Evolutionary conservation across 176 grass and related monocot genomes (phyloP).

Genomic region (Ensete ventricosum): DNA sequence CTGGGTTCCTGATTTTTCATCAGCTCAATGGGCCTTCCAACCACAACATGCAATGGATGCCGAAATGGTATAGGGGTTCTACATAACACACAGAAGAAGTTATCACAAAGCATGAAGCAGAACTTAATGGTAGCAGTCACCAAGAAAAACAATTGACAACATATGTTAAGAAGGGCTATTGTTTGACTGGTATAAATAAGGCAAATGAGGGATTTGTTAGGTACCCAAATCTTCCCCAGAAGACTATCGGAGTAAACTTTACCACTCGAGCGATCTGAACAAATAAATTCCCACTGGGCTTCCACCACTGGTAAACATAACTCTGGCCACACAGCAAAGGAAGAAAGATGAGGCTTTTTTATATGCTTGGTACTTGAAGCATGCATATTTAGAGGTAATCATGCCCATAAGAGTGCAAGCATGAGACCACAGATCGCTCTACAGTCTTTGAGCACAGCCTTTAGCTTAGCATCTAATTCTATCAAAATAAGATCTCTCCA

Average conservation of each 20-base stretch:
- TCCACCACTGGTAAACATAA: conserved; percentile 90
- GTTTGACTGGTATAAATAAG: no score
- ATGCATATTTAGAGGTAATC: neutral
- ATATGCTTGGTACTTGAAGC: neutral
- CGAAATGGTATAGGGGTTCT: conserved; percentile 83
- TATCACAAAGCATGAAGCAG: neutral
- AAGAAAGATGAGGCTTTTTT: neutral
- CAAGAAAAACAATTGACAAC: neutral
- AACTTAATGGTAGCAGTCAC: neutral
- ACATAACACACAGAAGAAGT: conserved; percentile 8
- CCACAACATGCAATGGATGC: conserved; percentile 63
- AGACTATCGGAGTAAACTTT: conserved; percentile 86
- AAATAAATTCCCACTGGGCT: conserved; percentile 70
- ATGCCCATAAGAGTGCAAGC: neutral
- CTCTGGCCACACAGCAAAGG: conserved; percentile 30
- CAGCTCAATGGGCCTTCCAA: conserved; percentile 65
- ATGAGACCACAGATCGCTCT: neutral
- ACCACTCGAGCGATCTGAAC: conserved; percentile 73
- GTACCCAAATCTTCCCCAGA: conserved; percentile 87
- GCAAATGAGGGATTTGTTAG: neutral
- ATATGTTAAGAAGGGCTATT: no score
- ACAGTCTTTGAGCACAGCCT: neutral
- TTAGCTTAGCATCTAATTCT: neutral
- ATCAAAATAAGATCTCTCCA: neutral
- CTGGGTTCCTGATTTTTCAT: conserved; percentile 59